Conservation (phyloP, 306 rosid genomes). For the Castanea sativa region DNA sequence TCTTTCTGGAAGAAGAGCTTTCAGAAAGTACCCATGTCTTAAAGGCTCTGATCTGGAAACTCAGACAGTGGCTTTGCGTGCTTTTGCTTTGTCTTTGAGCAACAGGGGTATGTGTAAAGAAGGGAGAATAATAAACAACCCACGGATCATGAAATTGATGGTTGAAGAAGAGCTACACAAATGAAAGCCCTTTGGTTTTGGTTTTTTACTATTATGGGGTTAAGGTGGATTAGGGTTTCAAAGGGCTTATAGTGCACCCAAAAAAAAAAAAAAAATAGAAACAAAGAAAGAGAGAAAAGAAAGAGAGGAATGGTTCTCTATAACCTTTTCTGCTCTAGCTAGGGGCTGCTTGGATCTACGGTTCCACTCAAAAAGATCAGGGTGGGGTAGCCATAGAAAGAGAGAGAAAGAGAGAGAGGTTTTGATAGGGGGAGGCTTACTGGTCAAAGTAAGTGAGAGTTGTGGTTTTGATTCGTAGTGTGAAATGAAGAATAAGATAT, state of each 20-base stretch:
- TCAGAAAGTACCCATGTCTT: conserved; percentile 33
- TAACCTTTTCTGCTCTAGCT: conserved; percentile 34
- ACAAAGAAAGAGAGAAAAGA: neutral
- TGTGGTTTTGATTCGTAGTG: conserved; percentile 46
- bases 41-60: conserved; percentile 38
- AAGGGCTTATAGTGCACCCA: neutral
- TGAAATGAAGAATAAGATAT: conserved; percentile 27
- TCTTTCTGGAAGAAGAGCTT: conserved; percentile 21
- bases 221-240: conserved; percentile 49
- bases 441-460: conserved; percentile 52
- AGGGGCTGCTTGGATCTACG: conserved; percentile 36
- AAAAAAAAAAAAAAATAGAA: neutral
- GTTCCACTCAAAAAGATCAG: conserved; percentile 50
- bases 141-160: conserved; percentile 37
- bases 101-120: conserved; percentile 23
- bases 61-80: conserved; percentile 26
- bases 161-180: conserved; percentile 13
- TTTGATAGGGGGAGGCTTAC: neutral
- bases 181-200: conserved; percentile 19
- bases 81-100: conserved; percentile 42
- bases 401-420: conserved; percentile 11
- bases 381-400: conserved; percentile 55
- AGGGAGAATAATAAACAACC: conserved; percentile 37
- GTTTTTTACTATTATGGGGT: conserved; percentile 10
- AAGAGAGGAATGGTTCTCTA: conserved; percentile 17